Percentiles rank a stretch among this genome's conserved stretches.
phyloP scores from a whole-genome alignment of 1,284 basidiomycete species.

The Marasmius sp. region DNA sequence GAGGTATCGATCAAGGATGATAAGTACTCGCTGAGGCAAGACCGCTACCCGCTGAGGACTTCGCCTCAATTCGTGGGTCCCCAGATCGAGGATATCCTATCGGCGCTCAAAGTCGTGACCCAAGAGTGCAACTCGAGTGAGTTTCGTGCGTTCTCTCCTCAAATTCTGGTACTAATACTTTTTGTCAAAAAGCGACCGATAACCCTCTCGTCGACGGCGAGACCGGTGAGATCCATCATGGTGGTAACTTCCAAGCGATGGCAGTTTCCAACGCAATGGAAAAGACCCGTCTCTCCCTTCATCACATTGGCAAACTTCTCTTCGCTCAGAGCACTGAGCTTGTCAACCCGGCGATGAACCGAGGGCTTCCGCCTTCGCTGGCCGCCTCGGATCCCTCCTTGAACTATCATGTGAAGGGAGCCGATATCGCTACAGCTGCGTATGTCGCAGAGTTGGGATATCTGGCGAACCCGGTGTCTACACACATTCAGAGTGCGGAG shows the following conservation, averaged over 20 bases:
- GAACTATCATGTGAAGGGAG: slow-evolving; percentile 83
- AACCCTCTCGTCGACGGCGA: slow-evolving; percentile 76
- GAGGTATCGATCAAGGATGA: slow-evolving; percentile 70
- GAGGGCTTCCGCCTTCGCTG: slow-evolving; percentile 77
- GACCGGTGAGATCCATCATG: slow-evolving; percentile 72
- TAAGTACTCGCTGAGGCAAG: slow-evolving; percentile 66
- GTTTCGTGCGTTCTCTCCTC: slow-evolving; percentile 29
- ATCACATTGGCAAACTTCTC: slow-evolving; percentile 81
- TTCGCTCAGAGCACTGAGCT: slow-evolving; percentile 86
- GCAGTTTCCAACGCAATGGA: slow-evolving; percentile 87
- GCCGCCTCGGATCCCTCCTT: slow-evolving; percentile 80
- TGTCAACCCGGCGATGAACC: slow-evolving; percentile 80
- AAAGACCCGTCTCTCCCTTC: slow-evolving; percentile 78
- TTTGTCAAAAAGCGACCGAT: slow-evolving; percentile 53
- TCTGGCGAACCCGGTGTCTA: slow-evolving; percentile 82
- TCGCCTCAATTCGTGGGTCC: slow-evolving; percentile 86
- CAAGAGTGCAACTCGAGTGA: slow-evolving; percentile 85
- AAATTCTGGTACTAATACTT: background rate
- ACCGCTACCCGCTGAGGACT: slow-evolving; percentile 78
- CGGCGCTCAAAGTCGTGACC: slow-evolving; percentile 61
- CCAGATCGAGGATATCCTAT: slow-evolving; percentile 78
- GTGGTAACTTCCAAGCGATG: slow-evolving; percentile 89
- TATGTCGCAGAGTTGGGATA: slow-evolving; percentile 82
- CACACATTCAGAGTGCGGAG: slow-evolving; percentile 83
- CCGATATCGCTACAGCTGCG: slow-evolving; percentile 82